Conservation (phyloP, 2,329 filamentous ascomycete species). For the Cordyceps militaris region DNA sequence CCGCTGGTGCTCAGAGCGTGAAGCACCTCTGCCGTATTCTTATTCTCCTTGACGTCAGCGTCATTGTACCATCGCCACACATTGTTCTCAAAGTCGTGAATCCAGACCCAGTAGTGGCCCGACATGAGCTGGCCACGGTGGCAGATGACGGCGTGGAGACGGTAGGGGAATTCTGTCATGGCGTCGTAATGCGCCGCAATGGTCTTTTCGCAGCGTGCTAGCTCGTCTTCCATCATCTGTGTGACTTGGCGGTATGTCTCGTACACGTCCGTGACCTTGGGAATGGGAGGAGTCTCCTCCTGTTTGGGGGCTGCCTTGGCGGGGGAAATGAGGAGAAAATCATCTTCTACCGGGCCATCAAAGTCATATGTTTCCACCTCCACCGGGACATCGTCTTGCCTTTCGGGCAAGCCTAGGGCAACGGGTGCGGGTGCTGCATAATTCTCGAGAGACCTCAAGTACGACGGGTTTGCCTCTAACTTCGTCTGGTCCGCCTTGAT, state of each 20-base stretch:
- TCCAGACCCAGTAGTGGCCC: slow-evolving; percentile 97
- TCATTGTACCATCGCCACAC: slow-evolving; percentile 97
- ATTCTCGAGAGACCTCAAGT: slow-evolving; percentile 23
- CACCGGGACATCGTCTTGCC: background rate
- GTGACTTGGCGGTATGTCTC: slow-evolving; percentile 24
- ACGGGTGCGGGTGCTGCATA: slow-evolving; percentile 6
- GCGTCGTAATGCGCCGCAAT: slow-evolving; percentile 34
- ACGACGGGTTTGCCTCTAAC: slow-evolving; percentile 20
- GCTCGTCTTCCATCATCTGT: slow-evolving; percentile 41
- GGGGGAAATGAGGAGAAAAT: slow-evolving; percentile 25
- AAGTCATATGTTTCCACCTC: slow-evolving; percentile 30
- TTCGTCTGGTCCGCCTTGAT: slow-evolving; percentile 37
- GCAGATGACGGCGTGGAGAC: slow-evolving; percentile 86
- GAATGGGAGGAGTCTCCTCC: background rate
- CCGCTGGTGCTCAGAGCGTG: slow-evolving; percentile 58
- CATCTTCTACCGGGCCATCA: slow-evolving; percentile 32
- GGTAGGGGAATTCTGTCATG: slow-evolving; percentile 63
- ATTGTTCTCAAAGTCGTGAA: slow-evolving; percentile 74
- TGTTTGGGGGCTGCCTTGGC: background rate
- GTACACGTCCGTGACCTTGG: slow-evolving; percentile 16
- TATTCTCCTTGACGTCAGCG: slow-evolving; percentile 63
- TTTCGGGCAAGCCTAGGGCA: background rate
- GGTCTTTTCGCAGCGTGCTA: slow-evolving; percentile 22
- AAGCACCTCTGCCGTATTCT: slow-evolving; percentile 62
- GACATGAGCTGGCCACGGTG: slow-evolving; percentile 67